Conservation (phyloP, 805 yeast species). For the Metschnikowia proteae region DNA sequence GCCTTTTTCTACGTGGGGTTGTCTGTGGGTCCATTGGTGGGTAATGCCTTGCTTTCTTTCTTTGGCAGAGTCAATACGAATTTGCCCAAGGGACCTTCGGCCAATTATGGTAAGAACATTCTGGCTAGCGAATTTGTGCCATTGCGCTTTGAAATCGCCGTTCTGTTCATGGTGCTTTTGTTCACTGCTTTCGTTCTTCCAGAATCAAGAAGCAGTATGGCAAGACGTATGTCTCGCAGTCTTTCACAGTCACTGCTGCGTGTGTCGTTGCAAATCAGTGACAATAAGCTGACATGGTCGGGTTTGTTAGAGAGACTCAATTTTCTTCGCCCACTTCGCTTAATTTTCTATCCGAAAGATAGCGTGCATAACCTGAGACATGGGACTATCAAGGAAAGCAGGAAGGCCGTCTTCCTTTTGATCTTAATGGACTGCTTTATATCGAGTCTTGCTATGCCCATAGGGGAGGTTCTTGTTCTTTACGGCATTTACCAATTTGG, state of each 20-base stretch:
- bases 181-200: constrained; percentile 40
- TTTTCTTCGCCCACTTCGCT: constrained; percentile 46
- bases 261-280: constrained; percentile 2
- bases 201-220: constrained; percentile 59
- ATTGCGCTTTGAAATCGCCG: constrained; percentile 28
- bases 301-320: constrained; percentile 13
- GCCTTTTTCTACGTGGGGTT: constrained; percentile 59
- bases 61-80: not conserved
- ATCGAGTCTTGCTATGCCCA: constrained; percentile 36
- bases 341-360: constrained; percentile 51
- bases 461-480: constrained; percentile 43
- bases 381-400: constrained; percentile 17
- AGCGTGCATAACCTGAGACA: constrained; percentile 20
- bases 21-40: constrained; percentile 61
- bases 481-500: constrained; percentile 51
- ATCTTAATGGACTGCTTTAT: constrained; percentile 42
- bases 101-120: constrained; percentile 15
- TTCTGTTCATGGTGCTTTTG: constrained; percentile 29
- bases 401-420: constrained; percentile 46
- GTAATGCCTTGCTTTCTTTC: constrained; percentile 24
- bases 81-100: not conserved
- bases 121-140: constrained; percentile 30
- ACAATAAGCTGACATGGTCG: not conserved
- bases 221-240: constrained; percentile 51
- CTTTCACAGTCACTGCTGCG: constrained; percentile 23